Evolutionary conservation across 2,329 filamentous ascomycete species (phyloP).

Genomic region (Lecanicillium sp.): DNA sequence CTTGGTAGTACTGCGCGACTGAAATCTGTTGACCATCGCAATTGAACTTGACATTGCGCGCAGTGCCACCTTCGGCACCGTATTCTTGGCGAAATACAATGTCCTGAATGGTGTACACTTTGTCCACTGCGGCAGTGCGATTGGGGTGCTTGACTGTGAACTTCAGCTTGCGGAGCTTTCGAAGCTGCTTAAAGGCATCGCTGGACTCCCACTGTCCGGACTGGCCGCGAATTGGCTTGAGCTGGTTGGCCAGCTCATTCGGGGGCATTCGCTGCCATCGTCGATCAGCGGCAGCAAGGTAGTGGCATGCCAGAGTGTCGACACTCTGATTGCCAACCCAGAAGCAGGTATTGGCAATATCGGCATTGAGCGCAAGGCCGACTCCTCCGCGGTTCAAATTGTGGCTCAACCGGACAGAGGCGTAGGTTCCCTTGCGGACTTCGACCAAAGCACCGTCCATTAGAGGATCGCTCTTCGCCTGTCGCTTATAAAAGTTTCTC

Average conservation of each 20-base stretch:
- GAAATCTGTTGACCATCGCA: constrained; percentile 39
- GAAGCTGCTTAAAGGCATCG: constrained; percentile 48
- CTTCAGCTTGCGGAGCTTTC: constrained; percentile 47
- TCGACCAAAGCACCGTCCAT: constrained; percentile 54
- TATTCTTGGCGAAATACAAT: constrained; percentile 43
- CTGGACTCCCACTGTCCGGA: constrained; percentile 32
- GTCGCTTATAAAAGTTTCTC: constrained; percentile 69
- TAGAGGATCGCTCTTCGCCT: constrained; percentile 47
- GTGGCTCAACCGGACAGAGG: constrained; percentile 72
- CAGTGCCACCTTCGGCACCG: constrained; percentile 40
- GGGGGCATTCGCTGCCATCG: constrained; percentile 23
- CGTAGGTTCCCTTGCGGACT: constrained; percentile 84
- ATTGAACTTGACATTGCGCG: constrained; percentile 51
- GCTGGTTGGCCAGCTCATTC: constrained; percentile 21
- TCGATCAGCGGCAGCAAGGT: constrained; percentile 25
- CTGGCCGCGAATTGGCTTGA: constrained; percentile 30
- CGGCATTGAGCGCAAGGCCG: constrained; percentile 75
- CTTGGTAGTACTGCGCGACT: constrained; percentile 49
- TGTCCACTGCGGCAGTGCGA: constrained; percentile 35
- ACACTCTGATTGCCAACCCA: constrained; percentile 50
- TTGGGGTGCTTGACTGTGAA: constrained; percentile 50
- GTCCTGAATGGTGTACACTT: constrained; percentile 46
- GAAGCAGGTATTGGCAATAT: constrained; percentile 88
- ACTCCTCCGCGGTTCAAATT: constrained; percentile 41
- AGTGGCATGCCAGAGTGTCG: constrained; percentile 32